Conservation (phyloP, 208 protist species). For the Novymonas esmeraldas region DNA sequence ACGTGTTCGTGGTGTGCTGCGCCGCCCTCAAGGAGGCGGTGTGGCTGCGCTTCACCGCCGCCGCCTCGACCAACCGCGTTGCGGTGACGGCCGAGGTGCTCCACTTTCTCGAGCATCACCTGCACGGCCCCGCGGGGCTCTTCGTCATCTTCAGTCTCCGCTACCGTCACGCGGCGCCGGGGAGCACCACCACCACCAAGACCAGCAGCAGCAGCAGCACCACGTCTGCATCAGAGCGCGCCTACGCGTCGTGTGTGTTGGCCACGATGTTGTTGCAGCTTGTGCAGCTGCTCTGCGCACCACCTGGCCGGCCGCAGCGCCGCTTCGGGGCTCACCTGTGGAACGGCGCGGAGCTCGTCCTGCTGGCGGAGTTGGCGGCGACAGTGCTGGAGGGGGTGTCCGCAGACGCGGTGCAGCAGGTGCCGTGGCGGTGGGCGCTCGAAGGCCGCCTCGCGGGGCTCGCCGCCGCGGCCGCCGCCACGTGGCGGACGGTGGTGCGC, state of each 20-base stretch:
- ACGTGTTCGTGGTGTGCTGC: conserved; percentile 41
- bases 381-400: conserved; percentile 24
- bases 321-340: neutral
- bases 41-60: conserved; percentile 25
- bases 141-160: conserved; percentile 4
- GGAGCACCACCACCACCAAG: neutral
- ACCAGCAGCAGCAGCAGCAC: neutral
- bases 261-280: conserved; percentile 24
- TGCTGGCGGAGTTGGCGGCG: conserved; percentile 33
- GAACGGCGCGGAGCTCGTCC: conserved; percentile 16
- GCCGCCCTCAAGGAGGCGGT: conserved; percentile 25
- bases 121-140: conserved; percentile 28
- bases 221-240: conserved; percentile 20
- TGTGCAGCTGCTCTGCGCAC: conserved; percentile 21
- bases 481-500: conserved; percentile 15
- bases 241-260: conserved; percentile 22
- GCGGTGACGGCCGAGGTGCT: conserved; percentile 16
- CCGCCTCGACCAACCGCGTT: conserved; percentile 6
- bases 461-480: conserved; percentile 3
- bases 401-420: neutral
- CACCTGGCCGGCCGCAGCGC: neutral
- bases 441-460: conserved; percentile 14
- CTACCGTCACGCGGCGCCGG: neutral
- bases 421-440: conserved; percentile 25
- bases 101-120: conserved; percentile 28